Base-by-base conservation (phyloP, 148 eudicot genomes). In the Heliamphora exappendiculata region DNA sequence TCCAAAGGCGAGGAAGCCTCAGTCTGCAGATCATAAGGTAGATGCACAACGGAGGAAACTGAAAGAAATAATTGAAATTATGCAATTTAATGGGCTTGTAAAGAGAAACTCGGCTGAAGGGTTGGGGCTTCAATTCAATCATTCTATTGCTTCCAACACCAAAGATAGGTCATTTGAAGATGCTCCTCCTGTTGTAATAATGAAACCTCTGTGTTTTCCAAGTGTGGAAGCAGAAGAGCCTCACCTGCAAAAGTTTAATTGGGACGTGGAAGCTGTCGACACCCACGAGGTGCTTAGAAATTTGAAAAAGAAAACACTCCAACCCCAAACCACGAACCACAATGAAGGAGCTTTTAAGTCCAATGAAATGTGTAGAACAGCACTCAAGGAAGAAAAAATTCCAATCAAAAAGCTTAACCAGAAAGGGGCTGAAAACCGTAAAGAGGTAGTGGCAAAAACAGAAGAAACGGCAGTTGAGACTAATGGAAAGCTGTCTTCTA, bases 151-250 rank as follows among this genome's bases (percentile, higher is more conserved):
- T 55, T 79, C 58, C 45, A 4, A 62, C 41, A 55, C n/a, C 26
- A 50, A 29, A 17, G 79, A 74, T 62, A 60, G 53, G 42, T 33
- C 57, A 28, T 13, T 37, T 64, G 83, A 81, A 73, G 88, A 84
- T 64, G 49, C 82, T 57, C 83, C 90, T 0, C 94, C 94, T 28
- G 87, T 92, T 75, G 97, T 89, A 65, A 36, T 89, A 72, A 84
- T 93, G 79, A 93, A 81, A 70, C 94, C 97, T 63, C 37, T 78
- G 66, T 51, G 70, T 33, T 66, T 73, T 74, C 65, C 87, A 37
- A 78, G 70, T 47, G 41, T 37, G 11, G 73, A 78, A 34, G 42
- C 58, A 3, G 87, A 82, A 47, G 67, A 79, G 31, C 67, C 77
- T 63, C 50, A 33, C 68, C 16, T 42, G 45, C 76, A 80, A 13